phyloP scores from a whole-genome alignment of 352 stramenopile genomes.

The Lagenidium sp. region DNA sequence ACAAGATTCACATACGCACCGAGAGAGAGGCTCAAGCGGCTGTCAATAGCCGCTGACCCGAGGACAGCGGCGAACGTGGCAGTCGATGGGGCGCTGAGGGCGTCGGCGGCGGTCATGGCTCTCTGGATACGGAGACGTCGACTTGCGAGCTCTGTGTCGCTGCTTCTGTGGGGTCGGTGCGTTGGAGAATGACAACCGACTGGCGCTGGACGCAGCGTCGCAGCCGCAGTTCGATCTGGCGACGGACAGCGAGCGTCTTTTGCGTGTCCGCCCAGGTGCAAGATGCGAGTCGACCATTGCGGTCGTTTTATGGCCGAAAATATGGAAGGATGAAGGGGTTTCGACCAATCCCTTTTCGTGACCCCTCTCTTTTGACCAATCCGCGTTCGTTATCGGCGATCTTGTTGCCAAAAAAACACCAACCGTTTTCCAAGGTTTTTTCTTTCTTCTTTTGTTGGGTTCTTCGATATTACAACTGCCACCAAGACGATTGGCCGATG shows the following conservation, averaged over 20 bases:
- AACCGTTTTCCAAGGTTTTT: too few species aligned
- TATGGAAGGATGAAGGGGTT: slow-evolving; percentile 5
- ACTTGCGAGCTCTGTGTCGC: background rate
- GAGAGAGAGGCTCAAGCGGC: slow-evolving; percentile 13
- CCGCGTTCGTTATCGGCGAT: background rate
- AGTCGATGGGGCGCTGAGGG: slow-evolving; percentile 1
- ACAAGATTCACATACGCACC: slow-evolving; percentile 11
- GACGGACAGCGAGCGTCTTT: too few species aligned
- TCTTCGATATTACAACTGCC: too few species aligned
- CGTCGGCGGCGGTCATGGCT: too few species aligned
- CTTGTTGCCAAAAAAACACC: too few species aligned
- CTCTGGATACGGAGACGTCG: too few species aligned
- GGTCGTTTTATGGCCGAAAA: too few species aligned
- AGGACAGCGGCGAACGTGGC: slow-evolving; percentile 1
- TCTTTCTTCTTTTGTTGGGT: too few species aligned
- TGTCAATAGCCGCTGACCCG: slow-evolving; percentile 10
- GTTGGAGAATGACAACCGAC: slow-evolving; percentile 5
- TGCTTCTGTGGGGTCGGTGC: background rate
- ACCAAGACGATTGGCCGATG: too few species aligned
- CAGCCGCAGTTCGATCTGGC: too few species aligned
- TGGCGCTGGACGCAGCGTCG: background rate
- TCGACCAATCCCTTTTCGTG: slow-evolving; percentile 2
- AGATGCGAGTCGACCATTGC: too few species aligned
- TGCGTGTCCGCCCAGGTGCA: too few species aligned
- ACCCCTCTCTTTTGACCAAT: slow-evolving; percentile 4